These are phyloP conservation scores for Jackrogersella minutella DNA, from an alignment of 495 filamentous ascomycete genomes.

Conservation along the genomic window DNA sequence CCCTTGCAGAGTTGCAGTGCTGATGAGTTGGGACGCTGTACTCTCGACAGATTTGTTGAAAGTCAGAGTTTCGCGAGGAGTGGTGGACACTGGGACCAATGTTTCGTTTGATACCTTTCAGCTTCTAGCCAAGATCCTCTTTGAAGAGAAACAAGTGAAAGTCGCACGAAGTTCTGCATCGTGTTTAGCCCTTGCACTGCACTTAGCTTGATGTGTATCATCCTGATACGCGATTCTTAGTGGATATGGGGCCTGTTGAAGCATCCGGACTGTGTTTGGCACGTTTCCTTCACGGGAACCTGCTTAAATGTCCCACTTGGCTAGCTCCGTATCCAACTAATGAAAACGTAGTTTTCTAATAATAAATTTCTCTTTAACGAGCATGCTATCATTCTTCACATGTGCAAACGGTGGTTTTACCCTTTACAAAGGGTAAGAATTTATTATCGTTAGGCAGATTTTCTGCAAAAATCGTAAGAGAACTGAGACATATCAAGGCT, in stretches of 20 bases:
- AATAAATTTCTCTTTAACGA: constrained; percentile 16
- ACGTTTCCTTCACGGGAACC: constrained; percentile 8
- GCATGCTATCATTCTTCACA: constrained; percentile 10
- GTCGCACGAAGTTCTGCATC: constrained; percentile 7
- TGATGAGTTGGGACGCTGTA: constrained; percentile 74
- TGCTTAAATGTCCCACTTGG: constrained; percentile 2
- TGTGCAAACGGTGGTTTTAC: constrained; percentile 2
- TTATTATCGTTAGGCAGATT: constrained; percentile 34
- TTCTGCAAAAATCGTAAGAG: constrained; percentile 40
- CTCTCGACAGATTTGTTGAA: constrained; percentile 68
- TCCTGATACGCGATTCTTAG: constrained; percentile 9
- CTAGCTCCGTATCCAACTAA: not conserved
- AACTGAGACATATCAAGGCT: constrained; percentile 38
- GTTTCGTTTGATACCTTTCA: constrained; percentile 58
- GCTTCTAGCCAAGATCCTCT: not conserved
- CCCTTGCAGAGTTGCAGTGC: constrained; percentile 71
- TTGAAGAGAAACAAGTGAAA: constrained; percentile 5
- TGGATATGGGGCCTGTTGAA: not conserved
- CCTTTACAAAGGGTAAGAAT: not conserved
- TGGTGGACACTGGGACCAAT: constrained; percentile 76
- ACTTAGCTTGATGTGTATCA: constrained; percentile 18
- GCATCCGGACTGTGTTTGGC: not conserved
- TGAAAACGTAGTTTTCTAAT: constrained; percentile 26
- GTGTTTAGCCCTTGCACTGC: constrained; percentile 7
- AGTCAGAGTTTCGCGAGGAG: constrained; percentile 73